Conservation (phyloP, 108 stramenopile genomes). For the Cyclotella baltica region DNA sequence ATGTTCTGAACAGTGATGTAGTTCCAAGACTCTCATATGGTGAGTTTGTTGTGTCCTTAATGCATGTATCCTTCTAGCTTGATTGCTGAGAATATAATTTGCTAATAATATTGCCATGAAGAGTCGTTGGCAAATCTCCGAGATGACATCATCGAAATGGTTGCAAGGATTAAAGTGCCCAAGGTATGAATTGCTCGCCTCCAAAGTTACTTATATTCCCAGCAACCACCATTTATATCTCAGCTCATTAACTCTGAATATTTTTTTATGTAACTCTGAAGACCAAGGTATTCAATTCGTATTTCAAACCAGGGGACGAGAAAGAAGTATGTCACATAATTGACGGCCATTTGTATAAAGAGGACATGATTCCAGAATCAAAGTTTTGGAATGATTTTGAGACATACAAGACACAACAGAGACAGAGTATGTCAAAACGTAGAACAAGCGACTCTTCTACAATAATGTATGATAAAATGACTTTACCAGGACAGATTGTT, state of each 20-base stretch:
- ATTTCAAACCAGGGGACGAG: conserved; percentile 44
- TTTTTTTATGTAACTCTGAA: conserved; percentile 13
- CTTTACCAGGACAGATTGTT: conserved; percentile 66
- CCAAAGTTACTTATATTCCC: neutral
- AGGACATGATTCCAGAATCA: conserved; percentile 22
- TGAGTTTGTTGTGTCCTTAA: neutral
- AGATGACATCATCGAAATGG: conserved; percentile 83
- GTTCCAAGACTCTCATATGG: conserved; percentile 82
- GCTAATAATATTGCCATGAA: neutral
- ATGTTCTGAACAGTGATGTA: conserved; percentile 86
- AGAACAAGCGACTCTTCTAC: conserved; percentile 17
- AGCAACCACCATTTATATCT: neutral
- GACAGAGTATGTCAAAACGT: conserved; percentile 52
- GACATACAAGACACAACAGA: conserved; percentile 20
- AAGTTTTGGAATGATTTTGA: conserved; percentile 29
- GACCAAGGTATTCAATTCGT: conserved; percentile 63
- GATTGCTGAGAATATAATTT: neutral
- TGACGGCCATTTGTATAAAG: conserved; percentile 10
- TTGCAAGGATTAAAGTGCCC: conserved; percentile 86
- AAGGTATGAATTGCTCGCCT: conserved; percentile 13
- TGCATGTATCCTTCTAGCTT: neutral
- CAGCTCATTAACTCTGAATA: neutral
- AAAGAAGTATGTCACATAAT: conserved; percentile 11
- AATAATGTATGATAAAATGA: conserved; percentile 62
- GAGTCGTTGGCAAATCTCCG: conserved; percentile 71